These are phyloP conservation scores for Starmerella apicola DNA, from an alignment of 805 yeast genomes.

Conservation along the genomic window DNA sequence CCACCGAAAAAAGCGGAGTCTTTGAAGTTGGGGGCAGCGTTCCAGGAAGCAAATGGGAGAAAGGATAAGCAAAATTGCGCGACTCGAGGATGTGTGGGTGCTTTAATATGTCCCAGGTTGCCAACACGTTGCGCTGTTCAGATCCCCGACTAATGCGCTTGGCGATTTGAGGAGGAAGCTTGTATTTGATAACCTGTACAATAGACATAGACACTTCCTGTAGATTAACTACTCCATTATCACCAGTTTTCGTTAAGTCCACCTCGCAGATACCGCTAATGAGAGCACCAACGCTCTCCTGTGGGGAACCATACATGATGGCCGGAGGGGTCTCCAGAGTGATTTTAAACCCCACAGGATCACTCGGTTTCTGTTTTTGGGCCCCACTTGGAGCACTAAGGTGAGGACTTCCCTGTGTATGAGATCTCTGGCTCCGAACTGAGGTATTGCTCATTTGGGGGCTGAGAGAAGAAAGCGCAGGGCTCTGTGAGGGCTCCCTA, in stretches of 20 bases:
- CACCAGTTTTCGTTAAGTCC: constrained; percentile 35
- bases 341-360: constrained; percentile 15
- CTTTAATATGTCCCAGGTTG: constrained; percentile 76
- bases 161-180: constrained; percentile 12
- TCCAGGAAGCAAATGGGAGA: constrained; percentile 81
- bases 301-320: constrained; percentile 65
- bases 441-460: too few species aligned
- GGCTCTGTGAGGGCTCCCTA: too few species aligned
- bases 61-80: constrained; percentile 81
- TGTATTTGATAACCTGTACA: constrained; percentile 48
- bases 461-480: too few species aligned
- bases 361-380: not conserved
- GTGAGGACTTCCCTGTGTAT: too few species aligned
- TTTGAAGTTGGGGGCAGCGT: constrained; percentile 63
- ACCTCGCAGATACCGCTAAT: constrained; percentile 66
- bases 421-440: too few species aligned
- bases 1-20: constrained; percentile 49
- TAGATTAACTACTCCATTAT: constrained; percentile 41
- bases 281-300: constrained; percentile 73
- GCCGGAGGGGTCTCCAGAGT: constrained; percentile 80
- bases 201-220: constrained; percentile 28
- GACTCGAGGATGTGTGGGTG: constrained; percentile 42
- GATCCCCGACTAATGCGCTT: constrained; percentile 15
- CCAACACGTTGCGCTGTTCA: constrained; percentile 40
- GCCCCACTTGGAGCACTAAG: too few species aligned